phyloP scores from a whole-genome alignment of 2,329 filamentous ascomycete genomes.

The Neofusicoccum ribis region DNA sequence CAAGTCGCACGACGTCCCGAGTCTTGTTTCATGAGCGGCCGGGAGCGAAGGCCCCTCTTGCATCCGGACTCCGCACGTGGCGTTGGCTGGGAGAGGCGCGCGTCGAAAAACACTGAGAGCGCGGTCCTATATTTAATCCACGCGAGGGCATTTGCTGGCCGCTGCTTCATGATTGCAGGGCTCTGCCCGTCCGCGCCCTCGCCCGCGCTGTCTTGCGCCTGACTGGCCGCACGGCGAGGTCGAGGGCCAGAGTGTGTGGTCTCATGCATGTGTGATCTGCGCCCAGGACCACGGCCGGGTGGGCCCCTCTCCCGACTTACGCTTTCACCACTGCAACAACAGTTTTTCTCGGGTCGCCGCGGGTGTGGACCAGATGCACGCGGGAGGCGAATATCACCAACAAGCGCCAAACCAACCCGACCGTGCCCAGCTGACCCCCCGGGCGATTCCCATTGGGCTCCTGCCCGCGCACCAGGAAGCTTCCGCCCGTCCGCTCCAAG shows the following conservation, averaged over 20 bases:
- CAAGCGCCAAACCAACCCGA: slow-evolving; percentile 2
- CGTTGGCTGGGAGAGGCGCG: not conserved
- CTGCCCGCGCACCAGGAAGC: not conserved
- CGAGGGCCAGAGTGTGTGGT: not conserved
- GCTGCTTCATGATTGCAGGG: not conserved
- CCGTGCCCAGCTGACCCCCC: not conserved
- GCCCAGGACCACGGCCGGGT: not conserved
- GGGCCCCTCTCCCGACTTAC: too few relatives aligned
- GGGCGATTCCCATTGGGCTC: not conserved
- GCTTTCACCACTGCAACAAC: not conserved
- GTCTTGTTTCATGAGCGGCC: not conserved
- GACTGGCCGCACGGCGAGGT: not conserved
- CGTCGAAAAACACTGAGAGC: too few relatives aligned
- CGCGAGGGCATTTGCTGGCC: not conserved
- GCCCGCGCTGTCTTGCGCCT: not conserved
- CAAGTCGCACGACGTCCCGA: not conserved
- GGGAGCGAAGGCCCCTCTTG: too few relatives aligned
- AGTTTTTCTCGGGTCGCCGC: not conserved
- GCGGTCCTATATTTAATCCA: not conserved
- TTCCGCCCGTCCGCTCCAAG: not conserved
- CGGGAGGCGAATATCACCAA: slow-evolving; percentile 7
- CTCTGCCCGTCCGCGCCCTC: not conserved
- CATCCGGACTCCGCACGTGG: not conserved
- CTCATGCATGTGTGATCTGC: slow-evolving; percentile 14
- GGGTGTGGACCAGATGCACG: not conserved